Percentiles rank a stretch among this genome's conserved stretches.
Evolutionary conservation across 805 yeast species (phyloP).

Genomic region (Metschnikowia shivogae): DNA sequence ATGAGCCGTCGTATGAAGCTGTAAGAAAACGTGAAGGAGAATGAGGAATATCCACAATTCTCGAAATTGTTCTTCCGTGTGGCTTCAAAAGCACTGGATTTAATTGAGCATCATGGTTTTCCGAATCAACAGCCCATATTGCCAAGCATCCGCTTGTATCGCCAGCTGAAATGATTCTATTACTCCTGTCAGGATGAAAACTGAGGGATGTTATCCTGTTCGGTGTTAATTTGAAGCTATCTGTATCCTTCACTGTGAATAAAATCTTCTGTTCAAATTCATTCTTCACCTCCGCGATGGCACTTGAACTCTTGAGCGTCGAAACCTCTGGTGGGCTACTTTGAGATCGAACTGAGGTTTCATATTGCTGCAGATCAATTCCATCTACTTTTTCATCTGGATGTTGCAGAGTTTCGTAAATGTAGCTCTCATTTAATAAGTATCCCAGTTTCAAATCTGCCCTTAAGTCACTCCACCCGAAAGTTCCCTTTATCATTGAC

Average conservation of each 20-base stretch:
- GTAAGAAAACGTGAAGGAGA: slow-evolving; percentile 57
- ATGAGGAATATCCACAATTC: slow-evolving; percentile 50
- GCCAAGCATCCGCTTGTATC: slow-evolving; percentile 88
- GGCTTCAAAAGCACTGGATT: slow-evolving; percentile 63
- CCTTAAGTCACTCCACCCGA: slow-evolving; percentile 57
- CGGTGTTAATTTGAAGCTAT: slow-evolving; percentile 63
- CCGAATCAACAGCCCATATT: slow-evolving; percentile 72
- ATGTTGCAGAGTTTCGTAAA: neutral
- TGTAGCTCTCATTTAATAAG: slow-evolving; percentile 24
- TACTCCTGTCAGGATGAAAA: slow-evolving; percentile 69
- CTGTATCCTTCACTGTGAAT: slow-evolving; percentile 58
- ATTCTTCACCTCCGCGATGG: slow-evolving; percentile 44
- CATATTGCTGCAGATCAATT: neutral
- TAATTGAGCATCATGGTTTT: slow-evolving; percentile 36
- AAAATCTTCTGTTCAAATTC: slow-evolving; percentile 50
- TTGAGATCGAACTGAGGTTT: neutral
- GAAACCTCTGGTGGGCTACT: neutral
- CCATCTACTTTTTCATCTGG: neutral
- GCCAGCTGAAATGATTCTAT: slow-evolving; percentile 73
- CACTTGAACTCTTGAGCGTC: neutral
- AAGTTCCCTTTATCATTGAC: slow-evolving; percentile 62
- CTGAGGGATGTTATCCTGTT: slow-evolving; percentile 70
- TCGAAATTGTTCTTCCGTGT: slow-evolving; percentile 72
- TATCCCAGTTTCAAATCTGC: slow-evolving; percentile 38
- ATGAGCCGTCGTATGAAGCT: slow-evolving; percentile 84